Evolutionary conservation across 768 basidiomycete genomes (phyloP).

Genomic region (Mycena olivaceomarginata): DNA sequence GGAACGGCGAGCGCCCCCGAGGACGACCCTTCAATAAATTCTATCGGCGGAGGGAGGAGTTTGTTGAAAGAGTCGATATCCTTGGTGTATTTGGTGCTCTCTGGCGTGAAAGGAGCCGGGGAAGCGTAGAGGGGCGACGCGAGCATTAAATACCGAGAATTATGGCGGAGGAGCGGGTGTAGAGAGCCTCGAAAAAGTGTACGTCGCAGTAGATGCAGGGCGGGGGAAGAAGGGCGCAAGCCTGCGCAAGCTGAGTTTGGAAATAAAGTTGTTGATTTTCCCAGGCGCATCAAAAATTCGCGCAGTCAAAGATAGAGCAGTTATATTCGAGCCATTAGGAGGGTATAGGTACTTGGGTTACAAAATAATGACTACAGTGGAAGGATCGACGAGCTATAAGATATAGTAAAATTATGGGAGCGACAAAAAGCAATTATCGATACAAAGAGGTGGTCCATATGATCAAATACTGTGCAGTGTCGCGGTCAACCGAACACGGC

Average conservation of each 20-base stretch:
- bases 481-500: slow-evolving; percentile 30
- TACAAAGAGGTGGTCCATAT: slow-evolving; percentile 30
- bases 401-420: slow-evolving; percentile 32
- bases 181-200: slow-evolving; percentile 9
- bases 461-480: not conserved
- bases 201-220: slow-evolving; percentile 2
- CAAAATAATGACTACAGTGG: slow-evolving; percentile 40
- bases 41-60: slow-evolving; percentile 87
- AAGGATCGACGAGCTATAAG: slow-evolving; percentile 44
- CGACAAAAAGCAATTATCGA: slow-evolving; percentile 36
- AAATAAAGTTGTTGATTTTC: slow-evolving; percentile 19
- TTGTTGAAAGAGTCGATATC: slow-evolving; percentile 87
- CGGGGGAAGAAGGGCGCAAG: not conserved
- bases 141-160: slow-evolving; percentile 68
- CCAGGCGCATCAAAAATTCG: slow-evolving; percentile 14
- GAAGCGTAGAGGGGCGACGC: slow-evolving; percentile 78
- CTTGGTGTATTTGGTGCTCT: slow-evolving; percentile 76
- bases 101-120: slow-evolving; percentile 69
- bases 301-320: not conserved
- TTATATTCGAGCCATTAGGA: slow-evolving; percentile 25
- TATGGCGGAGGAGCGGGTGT: slow-evolving; percentile 29
- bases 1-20: slow-evolving; percentile 82
- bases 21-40: slow-evolving; percentile 91
- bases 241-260: not conserved
- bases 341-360: slow-evolving; percentile 37